Evolutionary conservation across 2,329 filamentous ascomycete species (phyloP), one percentile per base, ranked within the genome.

Genomic region (Purpureocillium takamizusanense): DNA sequence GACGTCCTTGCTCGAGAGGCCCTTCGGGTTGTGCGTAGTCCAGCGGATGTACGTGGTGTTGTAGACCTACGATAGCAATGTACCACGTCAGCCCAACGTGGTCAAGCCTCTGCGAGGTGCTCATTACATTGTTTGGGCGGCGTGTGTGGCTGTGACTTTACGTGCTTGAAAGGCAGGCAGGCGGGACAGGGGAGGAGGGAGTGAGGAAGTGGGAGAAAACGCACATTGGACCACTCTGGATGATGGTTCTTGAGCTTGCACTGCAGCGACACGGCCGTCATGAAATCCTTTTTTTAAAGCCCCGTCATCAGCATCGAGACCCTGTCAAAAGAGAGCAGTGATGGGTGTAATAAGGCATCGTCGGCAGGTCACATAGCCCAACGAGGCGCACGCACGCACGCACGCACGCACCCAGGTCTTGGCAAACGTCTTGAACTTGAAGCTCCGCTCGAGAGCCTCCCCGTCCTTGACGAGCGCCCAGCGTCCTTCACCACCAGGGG

Each of bases 161-260:
- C n/a, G n/a, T n/a, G n/a, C n/a, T n/a, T n/a, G n/a, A n/a, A n/a
- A 31, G 17, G 6, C 13, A 7, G 10, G 31, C 21, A 27, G 23
- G 11, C 14, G n/a, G 4, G 4, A 17, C 16, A 14, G 8, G 13
- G 5, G 27, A 34, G 28, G 10, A 28, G 25, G 8, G 15, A 34
- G n/a, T 27, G 40, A 31, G 38, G 25, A 4, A 18, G 15, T n/a
- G n/a, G n/a, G n/a, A n/a, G n/a, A 18, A 15, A 18, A 55, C 67
- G 47, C 60, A 81, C 81, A 52, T 87, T 86, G 3, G 78, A 81
- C 82, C 82, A 86, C 56, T 86, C 82, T 0, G 83, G 82, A 51
- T 87, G 83, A 54, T 87, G 83, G 49, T 77, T 82, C 51, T 73
- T 70, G 29, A 74, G 56, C 52, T 82, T 81, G 60, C 80, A 83